Base-by-base conservation (phyloP, 2,329 filamentous ascomycete species). In the Fulvia fulva region DNA sequence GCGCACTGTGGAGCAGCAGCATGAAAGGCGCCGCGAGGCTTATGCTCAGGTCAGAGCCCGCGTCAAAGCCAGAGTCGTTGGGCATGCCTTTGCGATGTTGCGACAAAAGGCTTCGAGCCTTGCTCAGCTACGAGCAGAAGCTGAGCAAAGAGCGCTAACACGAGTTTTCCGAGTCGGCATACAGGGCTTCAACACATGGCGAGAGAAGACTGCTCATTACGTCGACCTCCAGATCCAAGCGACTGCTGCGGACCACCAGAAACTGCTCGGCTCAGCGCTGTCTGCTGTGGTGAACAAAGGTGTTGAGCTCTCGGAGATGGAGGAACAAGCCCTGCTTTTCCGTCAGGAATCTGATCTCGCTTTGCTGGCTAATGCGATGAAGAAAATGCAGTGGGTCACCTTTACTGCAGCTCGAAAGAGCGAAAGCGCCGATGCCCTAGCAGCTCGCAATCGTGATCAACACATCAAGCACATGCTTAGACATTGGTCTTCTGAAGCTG, bases 301-400 rank as follows among this genome's bases (percentile, higher is more conserved):
- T 2, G 55, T 72, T 12, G 66, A 72, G 5, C 16, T 67, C 6
- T 37, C 23, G 7, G 63, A 63, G 0, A 61, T 76, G 55, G 68
- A 75, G 2, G 54, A 76, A 23, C 75, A 79, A 65, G 83, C 83
- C 12, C 59, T 73, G 2, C 69, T 73, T 1, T 74, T 83, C 34
- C 68, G 76, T 52, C 76, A 78, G 25, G 74, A 80, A 57, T 78
- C 77, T 44, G 71, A 78, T 4, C 76, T 81, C 12, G 71, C 76
- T 23, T 71, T 77, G 3, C 78, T 81, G 14, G 74, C 75, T 11
- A 73, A 72, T 14, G 76, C 75, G 23, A 72, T 86, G 57, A 82
- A 81, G 67, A 82, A 79, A 65, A 71, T 86, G n/a, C 83, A 81
- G 54, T 81, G 84, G 71, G 78, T 78, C 7, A 73, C 82, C 1